Percentiles rank a stretch among this genome's conserved stretches.
Conservation (phyloP, 345 rosid species). For the Rhodamnia argentea region DNA sequence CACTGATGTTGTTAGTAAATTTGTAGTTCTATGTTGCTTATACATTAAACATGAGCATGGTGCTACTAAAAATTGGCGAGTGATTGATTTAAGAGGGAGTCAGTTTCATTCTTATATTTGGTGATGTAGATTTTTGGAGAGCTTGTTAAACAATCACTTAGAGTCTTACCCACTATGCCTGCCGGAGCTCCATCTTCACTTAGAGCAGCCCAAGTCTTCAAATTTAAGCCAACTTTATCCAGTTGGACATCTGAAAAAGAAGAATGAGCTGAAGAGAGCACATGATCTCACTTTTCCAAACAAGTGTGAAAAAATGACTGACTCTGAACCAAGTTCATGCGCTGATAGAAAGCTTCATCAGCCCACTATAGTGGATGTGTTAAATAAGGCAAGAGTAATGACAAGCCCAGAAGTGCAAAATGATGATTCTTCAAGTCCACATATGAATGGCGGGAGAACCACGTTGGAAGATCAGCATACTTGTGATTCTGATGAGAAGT, state of each 20-base stretch:
- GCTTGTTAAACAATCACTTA: slow-evolving; percentile 51
- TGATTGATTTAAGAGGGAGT: not conserved
- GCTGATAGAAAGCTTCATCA: slow-evolving; percentile 34
- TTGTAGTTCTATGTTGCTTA: not conserved
- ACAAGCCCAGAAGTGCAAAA: slow-evolving; percentile 38
- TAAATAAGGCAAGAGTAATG: slow-evolving; percentile 38
- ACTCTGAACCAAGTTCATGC: slow-evolving; percentile 22
- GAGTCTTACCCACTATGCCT: slow-evolving; percentile 41
- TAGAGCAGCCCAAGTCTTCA: slow-evolving; percentile 30
- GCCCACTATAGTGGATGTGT: slow-evolving; percentile 48
- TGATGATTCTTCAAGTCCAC: slow-evolving; percentile 23
- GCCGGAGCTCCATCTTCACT: slow-evolving; percentile 51
- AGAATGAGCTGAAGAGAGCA: slow-evolving; percentile 26
- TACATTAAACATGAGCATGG: not conserved
- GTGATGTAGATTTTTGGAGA: slow-evolving; percentile 59
- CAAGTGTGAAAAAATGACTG: slow-evolving; percentile 21
- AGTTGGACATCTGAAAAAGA: slow-evolving; percentile 19
- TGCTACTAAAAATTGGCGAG: not conserved
- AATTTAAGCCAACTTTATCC: slow-evolving; percentile 20
- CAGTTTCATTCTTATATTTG: not conserved
- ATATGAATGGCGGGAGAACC: slow-evolving; percentile 13
- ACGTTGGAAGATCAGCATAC: slow-evolving; percentile 19
- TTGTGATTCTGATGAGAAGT: slow-evolving; percentile 17
- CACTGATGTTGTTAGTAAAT: not conserved
- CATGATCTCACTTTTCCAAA: slow-evolving; percentile 17